Conservation (phyloP, 768 basidiomycete genomes). For the Leccinum barrowsii region DNA sequence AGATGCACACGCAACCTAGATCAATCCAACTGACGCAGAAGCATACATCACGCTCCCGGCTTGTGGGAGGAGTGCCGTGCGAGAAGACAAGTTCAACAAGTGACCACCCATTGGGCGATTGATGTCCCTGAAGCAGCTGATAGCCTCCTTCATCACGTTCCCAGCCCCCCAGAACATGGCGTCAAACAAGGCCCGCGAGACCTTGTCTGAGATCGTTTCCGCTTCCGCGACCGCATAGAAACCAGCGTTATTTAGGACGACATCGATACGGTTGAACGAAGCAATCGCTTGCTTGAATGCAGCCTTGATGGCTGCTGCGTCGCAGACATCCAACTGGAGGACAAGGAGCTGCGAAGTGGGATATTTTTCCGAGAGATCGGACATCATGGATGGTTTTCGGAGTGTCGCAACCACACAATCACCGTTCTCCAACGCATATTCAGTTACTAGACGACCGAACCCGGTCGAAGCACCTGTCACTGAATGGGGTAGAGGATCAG, state of each 20-base stretch:
- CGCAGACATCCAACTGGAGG: constrained; percentile 41
- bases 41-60: constrained; percentile 22
- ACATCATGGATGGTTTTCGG: constrained; percentile 37
- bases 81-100: constrained; percentile 34
- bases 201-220: constrained; percentile 79
- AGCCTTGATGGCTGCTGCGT: constrained; percentile 26
- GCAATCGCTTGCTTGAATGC: constrained; percentile 36
- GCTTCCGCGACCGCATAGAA: constrained; percentile 48
- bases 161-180: constrained; percentile 33
- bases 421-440: constrained; percentile 36
- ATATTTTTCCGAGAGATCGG: constrained; percentile 30
- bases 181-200: constrained; percentile 59
- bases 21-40: constrained; percentile 23
- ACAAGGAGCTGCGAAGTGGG: constrained; percentile 34
- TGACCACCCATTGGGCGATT: constrained; percentile 35
- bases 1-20: background rate
- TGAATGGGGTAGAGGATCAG: constrained; percentile 11
- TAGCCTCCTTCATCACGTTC: constrained; percentile 32
- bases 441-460: constrained; percentile 35
- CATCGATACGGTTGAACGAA: constrained; percentile 39
- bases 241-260: constrained; percentile 45
- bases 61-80: constrained; percentile 22
- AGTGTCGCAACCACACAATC: constrained; percentile 43
- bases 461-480: constrained; percentile 43
- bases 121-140: constrained; percentile 35